These are phyloP conservation scores for Wickerhamiella kurtzmanii DNA, from an alignment of 805 yeast species.

Conservation along the genomic window DNA sequence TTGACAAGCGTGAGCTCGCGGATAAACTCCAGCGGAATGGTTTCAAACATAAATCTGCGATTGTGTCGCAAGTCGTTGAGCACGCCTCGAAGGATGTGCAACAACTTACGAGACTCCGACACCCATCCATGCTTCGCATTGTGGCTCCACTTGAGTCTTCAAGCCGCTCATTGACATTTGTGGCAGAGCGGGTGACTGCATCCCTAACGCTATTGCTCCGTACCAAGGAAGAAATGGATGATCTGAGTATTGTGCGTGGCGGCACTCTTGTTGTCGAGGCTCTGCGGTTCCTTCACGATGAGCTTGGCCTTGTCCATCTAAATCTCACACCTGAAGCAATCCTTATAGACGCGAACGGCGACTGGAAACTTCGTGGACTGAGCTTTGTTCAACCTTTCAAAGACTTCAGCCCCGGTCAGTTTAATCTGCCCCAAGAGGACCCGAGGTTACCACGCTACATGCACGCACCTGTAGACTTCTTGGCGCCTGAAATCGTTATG, in stretches of 20 bases:
- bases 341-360: constrained; percentile 62
- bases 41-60: constrained; percentile 33
- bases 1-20: constrained; percentile 69
- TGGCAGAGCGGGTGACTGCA: constrained; percentile 61
- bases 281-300: constrained; percentile 66
- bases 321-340: constrained; percentile 68
- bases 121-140: constrained; percentile 73
- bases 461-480: constrained; percentile 54
- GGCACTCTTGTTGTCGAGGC: constrained; percentile 65
- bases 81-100: constrained; percentile 54
- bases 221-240: constrained; percentile 33
- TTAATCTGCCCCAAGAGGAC: constrained; percentile 55
- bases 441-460: constrained; percentile 63
- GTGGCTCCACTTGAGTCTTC: constrained; percentile 87
- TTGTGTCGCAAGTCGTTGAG: constrained; percentile 50
- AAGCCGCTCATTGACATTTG: constrained; percentile 63
- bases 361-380: constrained; percentile 86
- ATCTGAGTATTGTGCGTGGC: constrained; percentile 66
- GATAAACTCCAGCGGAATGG: constrained; percentile 38
- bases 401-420: constrained; percentile 41
- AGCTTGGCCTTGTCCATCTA: constrained; percentile 60
- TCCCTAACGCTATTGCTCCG: constrained; percentile 35
- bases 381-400: constrained; percentile 37
- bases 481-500: constrained; percentile 73
- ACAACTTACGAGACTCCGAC: constrained; percentile 68